A percentile compares a stretch with the other conserved stretches of the same genome.
Conservation (phyloP, 768 basidiomycete species). For the Suillus lakei region DNA sequence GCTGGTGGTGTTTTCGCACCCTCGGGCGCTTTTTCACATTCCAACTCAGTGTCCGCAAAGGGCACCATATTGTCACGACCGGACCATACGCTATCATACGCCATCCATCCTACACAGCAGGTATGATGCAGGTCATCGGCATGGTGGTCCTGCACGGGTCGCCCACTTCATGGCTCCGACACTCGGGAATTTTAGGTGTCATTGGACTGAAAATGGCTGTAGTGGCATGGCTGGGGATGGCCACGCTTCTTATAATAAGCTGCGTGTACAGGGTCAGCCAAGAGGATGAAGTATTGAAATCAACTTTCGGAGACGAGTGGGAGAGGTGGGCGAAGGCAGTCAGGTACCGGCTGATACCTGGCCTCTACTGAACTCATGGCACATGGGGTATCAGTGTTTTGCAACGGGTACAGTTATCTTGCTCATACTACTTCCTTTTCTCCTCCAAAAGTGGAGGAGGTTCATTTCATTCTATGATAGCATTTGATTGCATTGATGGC, state of each 20-base stretch:
- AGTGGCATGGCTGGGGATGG: background rate
- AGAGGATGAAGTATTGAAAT: background rate
- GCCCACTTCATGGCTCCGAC: constrained; percentile 12
- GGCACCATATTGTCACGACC: constrained; percentile 45
- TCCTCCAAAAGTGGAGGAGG: too few species aligned
- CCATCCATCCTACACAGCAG: constrained; percentile 49
- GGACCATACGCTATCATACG: constrained; percentile 51
- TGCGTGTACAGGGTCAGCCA: background rate
- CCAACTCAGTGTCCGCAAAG: constrained; percentile 44
- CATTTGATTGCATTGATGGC: too few species aligned
- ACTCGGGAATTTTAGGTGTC: background rate
- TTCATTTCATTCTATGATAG: too few species aligned
- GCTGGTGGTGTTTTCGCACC: constrained; percentile 33
- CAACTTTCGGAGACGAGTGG: background rate
- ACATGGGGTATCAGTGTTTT: too few species aligned
- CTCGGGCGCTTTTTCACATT: constrained; percentile 49
- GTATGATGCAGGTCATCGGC: constrained; percentile 11
- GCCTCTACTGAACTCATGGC: constrained; percentile 25
- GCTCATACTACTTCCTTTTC: too few species aligned
- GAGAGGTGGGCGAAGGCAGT: constrained; percentile 30
- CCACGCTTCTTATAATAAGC: background rate
- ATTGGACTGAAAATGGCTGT: background rate
- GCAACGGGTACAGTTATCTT: too few species aligned
- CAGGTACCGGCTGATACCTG: constrained; percentile 37
- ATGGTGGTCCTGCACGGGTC: constrained; percentile 5